These are phyloP conservation scores for Arachnomyces sp. DNA, from an alignment of 2,329 filamentous ascomycete genomes.

Conservation along the genomic window DNA sequence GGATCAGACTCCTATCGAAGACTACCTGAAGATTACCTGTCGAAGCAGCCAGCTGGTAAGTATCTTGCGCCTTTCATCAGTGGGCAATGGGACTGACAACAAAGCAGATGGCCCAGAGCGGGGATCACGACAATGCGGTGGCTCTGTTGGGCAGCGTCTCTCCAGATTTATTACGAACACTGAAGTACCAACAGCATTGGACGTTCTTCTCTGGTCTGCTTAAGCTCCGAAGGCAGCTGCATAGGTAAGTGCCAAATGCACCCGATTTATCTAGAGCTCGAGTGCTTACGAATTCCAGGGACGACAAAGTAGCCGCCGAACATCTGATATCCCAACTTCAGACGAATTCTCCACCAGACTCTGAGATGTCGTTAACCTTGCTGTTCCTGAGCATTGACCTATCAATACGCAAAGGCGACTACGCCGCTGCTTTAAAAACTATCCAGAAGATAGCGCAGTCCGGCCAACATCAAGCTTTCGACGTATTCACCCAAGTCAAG, in stretches of 20 bases:
- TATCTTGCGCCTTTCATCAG: neutral
- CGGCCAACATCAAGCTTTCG: conserved; percentile 47
- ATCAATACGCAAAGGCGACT: conserved; percentile 46
- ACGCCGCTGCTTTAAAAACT: conserved; percentile 44
- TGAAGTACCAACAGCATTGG: conserved; percentile 63
- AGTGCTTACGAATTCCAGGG: conserved; percentile 30
- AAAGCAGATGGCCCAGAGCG: conserved; percentile 50
- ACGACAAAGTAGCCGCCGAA: conserved; percentile 49
- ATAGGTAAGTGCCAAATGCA: conserved; percentile 24
- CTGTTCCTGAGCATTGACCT: conserved; percentile 54
- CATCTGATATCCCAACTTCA: conserved; percentile 51
- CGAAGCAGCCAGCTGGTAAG: conserved; percentile 56
- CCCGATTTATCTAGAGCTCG: neutral
- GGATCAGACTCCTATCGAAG: conserved; percentile 59
- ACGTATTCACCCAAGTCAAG: conserved; percentile 60
- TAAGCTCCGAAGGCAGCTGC: conserved; percentile 34
- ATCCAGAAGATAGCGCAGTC: conserved; percentile 47
- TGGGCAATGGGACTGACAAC: neutral
- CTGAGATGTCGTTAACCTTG: conserved; percentile 52
- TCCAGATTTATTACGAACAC: conserved; percentile 55
- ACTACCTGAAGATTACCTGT: conserved; percentile 66
- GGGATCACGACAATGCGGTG: conserved; percentile 62
- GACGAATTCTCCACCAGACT: conserved; percentile 44
- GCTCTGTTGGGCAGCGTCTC: conserved; percentile 52
- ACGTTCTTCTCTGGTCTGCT: conserved; percentile 35